Percentiles rank a stretch among this genome's conserved stretches.
These are phyloP conservation scores for Coemansia sp. DNA, from an alignment of 192 early-diverging fungal genomes.

Conservation along the genomic window DNA sequence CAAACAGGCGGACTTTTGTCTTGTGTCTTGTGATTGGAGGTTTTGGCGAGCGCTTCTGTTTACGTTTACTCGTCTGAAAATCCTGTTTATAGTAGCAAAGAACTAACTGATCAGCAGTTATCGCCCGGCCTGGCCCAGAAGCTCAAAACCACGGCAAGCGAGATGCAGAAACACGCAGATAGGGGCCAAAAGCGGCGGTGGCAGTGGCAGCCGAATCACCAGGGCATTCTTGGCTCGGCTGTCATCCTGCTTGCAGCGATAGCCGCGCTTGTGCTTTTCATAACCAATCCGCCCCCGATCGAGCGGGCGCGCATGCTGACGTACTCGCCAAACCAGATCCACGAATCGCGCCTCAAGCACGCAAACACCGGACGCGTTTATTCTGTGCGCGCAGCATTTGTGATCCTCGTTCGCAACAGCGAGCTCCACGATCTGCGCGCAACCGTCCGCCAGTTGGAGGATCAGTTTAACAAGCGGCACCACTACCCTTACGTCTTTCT, in stretches of 20 bases:
- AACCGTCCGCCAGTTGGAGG: constrained; percentile 70
- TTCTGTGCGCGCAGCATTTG: constrained; percentile 56
- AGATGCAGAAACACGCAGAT: too few species aligned
- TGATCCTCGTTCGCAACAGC: constrained; percentile 70
- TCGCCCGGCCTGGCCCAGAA: too few species aligned
- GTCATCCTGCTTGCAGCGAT: constrained; percentile 19
- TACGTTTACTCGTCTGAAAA: too few species aligned
- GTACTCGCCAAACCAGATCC: constrained; percentile 19
- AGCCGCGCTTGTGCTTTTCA: constrained; percentile 14
- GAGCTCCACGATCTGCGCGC: constrained; percentile 63
- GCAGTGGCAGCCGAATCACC: not conserved
- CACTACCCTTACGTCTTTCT: constrained; percentile 85
- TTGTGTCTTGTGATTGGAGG: too few species aligned
- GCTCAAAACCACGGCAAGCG: too few species aligned
- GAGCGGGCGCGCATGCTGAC: constrained; percentile 20
- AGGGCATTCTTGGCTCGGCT: constrained; percentile 1
- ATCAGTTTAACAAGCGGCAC: constrained; percentile 74
- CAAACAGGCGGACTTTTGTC: too few species aligned
- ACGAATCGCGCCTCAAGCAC: constrained; percentile 36
- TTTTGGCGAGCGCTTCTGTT: too few species aligned
- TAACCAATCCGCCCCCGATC: constrained; percentile 30
- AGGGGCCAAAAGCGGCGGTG: not conserved
- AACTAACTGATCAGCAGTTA: too few species aligned
- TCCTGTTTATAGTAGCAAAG: too few species aligned
- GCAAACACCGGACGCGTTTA: not conserved